Conservation (phyloP, 1,139 yeast genomes). For the Candida smagusa region DNA sequence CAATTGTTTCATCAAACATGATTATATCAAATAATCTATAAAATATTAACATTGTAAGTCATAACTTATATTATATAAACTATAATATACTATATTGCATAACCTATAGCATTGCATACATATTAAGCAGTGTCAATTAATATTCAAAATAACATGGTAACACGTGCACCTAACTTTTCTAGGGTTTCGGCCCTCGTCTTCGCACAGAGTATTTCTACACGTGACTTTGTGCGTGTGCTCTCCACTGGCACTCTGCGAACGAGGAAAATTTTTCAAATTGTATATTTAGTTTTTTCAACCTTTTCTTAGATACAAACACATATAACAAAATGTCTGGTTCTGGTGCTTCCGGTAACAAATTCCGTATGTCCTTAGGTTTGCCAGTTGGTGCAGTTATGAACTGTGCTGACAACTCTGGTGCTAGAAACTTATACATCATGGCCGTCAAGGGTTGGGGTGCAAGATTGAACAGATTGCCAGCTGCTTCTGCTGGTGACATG, state of each 20-base stretch:
- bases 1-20: no score
- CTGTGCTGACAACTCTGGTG: conserved; percentile 99
- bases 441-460: conserved; percentile 99
- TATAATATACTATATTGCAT: no score
- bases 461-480: conserved; percentile 99
- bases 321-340: conserved; percentile 64
- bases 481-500: conserved; percentile 99
- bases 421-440: conserved; percentile 97
- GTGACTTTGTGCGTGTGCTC: not conserved
- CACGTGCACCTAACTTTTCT: not conserved
- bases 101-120: no score
- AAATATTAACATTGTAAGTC: no score
- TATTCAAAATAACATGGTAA: not conserved
- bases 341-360: conserved; percentile 99
- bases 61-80: no score
- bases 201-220: not conserved
- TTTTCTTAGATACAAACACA: conserved; percentile 8
- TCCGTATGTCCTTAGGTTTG: conserved; percentile 99
- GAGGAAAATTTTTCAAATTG: conserved; percentile 9
- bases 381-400: conserved; percentile 99
- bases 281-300: conserved; percentile 6
- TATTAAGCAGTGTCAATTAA: no score
- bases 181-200: conserved; percentile 1
- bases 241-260: not conserved
- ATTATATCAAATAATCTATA: no score